Evolutionary conservation across 495 filamentous ascomycete genomes (phyloP).

Genomic region (Aspergillus homomorphus): DNA sequence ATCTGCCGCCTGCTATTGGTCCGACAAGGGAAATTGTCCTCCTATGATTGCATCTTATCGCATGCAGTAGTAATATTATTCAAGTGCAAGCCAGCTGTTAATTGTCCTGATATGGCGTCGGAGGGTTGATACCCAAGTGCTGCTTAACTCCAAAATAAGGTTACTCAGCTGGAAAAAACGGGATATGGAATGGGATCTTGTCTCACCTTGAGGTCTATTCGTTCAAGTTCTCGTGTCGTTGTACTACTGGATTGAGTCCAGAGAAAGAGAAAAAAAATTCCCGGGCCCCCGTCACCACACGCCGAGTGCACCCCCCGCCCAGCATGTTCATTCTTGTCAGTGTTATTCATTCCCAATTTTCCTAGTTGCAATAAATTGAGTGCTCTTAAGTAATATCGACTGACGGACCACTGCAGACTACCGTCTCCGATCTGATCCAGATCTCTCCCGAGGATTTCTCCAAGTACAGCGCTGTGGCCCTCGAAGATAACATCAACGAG

Average conservation of each 20-base stretch:
- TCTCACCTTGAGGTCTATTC: not conserved
- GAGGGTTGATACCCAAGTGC: not conserved
- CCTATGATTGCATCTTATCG: not conserved
- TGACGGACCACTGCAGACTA: conserved; percentile 44
- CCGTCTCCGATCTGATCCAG: conserved; percentile 86
- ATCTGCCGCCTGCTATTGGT: conserved; percentile 23
- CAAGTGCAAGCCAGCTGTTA: conserved; percentile 1
- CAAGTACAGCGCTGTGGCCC: conserved; percentile 69
- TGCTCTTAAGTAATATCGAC: conserved; percentile 1
- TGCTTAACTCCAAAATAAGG: not conserved
- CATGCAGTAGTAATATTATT: not conserved
- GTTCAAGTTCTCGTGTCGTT: not conserved
- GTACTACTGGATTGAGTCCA: not conserved
- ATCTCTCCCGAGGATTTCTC: conserved; percentile 83
- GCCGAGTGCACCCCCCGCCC: conserved; percentile 1
- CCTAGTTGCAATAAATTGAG: not conserved
- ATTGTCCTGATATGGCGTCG: not conserved
- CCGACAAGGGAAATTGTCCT: too few species aligned
- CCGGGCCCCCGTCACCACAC: not conserved
- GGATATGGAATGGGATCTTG: too few species aligned
- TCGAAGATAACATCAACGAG: conserved; percentile 91
- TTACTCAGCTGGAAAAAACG: not conserved
- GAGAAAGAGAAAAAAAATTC: conserved; percentile 1
- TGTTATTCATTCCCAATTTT: not conserved
- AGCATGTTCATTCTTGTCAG: conserved; percentile 57